Evolutionary conservation across 257 asterid species (phyloP), one percentile per base, ranked within the genome.

Genomic region (Capsicum baccatum): DNA sequence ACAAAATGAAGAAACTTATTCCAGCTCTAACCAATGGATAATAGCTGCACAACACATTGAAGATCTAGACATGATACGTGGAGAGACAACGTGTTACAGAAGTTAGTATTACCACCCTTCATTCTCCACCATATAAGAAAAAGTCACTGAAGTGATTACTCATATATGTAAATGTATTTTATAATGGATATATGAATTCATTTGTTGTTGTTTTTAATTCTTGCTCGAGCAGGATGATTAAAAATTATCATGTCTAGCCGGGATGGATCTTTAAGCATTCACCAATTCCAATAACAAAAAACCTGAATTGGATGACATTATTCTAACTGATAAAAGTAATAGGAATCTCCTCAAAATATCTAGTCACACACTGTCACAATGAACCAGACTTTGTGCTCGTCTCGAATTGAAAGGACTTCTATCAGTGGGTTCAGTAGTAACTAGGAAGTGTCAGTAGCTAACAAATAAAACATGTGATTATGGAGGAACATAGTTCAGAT

Each of bases 81-180:
- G 4, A 52, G 35, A n/a, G 39, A 59, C 70, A 79, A 79, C 3
- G 7, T 50, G 80, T 48, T 73, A 48, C 59, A 48, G 42, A 19
- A 73, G n/a, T 73, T 19, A 48, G 12, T 73, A n/a, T n/a, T 47
- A 73, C 59, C 80, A 73, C n/a, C 42, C 11, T 48, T 73, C 17
- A 13, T 48, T 6, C 80, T 73, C 39, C 80, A 0, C 56, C 7
- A 48, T 19, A 50, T 21, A 74, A 50, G 48, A 54, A 8, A 26
- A 76, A 76, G 13, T 54, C 64, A 76, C 15, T 26, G 9, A 52
- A 52, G 16, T 47, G 79, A 71, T 10, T 44, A 47, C 58, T 71
- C 57, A 47, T 39, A 39, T 39, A 39, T 39, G 44, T 39, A 39
- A 39, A 39, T 39, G 5, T 39, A 39, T 39, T 39, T 39, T 39